Percentiles rank a stretch among this genome's conserved stretches.
Conservation (phyloP, 306 rosid species). For the Lathyrus sativus region DNA sequence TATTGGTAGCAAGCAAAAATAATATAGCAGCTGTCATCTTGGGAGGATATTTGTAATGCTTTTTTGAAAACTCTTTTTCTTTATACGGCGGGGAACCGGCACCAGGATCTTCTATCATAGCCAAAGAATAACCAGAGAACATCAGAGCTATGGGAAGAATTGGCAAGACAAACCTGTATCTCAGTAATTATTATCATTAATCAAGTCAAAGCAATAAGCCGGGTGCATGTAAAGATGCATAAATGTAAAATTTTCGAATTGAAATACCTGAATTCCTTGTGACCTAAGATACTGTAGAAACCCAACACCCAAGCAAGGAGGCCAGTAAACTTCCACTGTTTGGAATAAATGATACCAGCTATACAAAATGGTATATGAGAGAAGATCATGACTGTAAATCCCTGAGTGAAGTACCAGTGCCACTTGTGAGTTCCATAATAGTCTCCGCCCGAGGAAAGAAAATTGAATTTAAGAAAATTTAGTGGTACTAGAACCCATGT, state of each 20-base stretch:
- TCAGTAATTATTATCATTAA: slow-evolving; percentile 36
- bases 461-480: slow-evolving; percentile 86
- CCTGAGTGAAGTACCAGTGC: slow-evolving; percentile 99
- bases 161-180: slow-evolving; percentile 85
- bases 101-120: slow-evolving; percentile 47
- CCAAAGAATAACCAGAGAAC: slow-evolving; percentile 82
- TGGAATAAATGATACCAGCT: slow-evolving; percentile 73
- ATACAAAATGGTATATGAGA: slow-evolving; percentile 76
- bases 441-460: slow-evolving; percentile 94
- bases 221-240: slow-evolving; percentile 22
- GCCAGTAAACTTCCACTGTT: slow-evolving; percentile 79
- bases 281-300: slow-evolving; percentile 82
- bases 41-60: slow-evolving; percentile 42
- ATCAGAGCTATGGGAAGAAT: slow-evolving; percentile 92
- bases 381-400: slow-evolving; percentile 82
- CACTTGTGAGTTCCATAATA: slow-evolving; percentile 95
- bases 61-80: slow-evolving; percentile 43
- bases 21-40: slow-evolving; percentile 57
- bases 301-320: slow-evolving; percentile 83
- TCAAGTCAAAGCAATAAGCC: slow-evolving; percentile 31
- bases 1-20: slow-evolving; percentile 79
- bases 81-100: slow-evolving; percentile 40
- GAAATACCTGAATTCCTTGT: slow-evolving; percentile 93
- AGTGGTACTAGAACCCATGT: slow-evolving; percentile 88
- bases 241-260: slow-evolving; percentile 22